Evolutionary conservation across 768 basidiomycete genomes (phyloP).

Genomic region (Agaricus subrufescens): DNA sequence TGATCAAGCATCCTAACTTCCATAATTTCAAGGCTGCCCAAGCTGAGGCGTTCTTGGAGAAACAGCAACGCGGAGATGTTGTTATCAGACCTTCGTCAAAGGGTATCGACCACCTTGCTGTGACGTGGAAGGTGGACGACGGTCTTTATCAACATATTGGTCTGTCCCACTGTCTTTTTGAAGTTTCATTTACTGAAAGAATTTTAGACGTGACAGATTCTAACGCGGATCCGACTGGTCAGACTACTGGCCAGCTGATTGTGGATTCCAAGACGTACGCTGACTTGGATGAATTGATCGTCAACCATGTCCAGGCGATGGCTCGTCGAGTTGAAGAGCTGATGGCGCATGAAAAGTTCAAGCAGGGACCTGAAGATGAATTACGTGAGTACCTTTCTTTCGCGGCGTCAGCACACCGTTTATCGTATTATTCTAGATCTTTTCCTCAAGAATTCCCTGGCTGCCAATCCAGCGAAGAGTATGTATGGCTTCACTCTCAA

Average conservation of each 20-base stretch:
- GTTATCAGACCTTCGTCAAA: conserved; percentile 96
- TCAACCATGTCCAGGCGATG: conserved; percentile 94
- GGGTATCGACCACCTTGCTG: conserved; percentile 87
- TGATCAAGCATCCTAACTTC: conserved; percentile 98
- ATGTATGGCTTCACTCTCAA: conserved; percentile 96
- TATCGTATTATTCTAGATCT: conserved; percentile 48
- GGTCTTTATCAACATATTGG: conserved; percentile 96
- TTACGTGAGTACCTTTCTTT: conserved; percentile 65
- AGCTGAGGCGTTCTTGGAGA: conserved; percentile 85
- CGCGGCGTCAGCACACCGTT: neutral
- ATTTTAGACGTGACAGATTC: conserved; percentile 74
- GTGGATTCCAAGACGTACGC: conserved; percentile 77
- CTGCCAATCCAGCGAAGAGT: conserved; percentile 90
- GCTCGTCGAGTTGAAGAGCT: conserved; percentile 90
- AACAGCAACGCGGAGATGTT: conserved; percentile 91
- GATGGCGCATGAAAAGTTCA: conserved; percentile 94
- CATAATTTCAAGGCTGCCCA: conserved; percentile 89
- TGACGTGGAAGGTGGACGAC: conserved; percentile 99
- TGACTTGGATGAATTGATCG: conserved; percentile 95
- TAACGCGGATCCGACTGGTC: conserved; percentile 70
- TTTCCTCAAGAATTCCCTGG: conserved; percentile 84
- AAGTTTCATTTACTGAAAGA: conserved; percentile 2
- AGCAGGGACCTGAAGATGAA: conserved; percentile 81
- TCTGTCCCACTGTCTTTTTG: conserved; percentile 29
- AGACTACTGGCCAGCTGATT: conserved; percentile 57